Evolutionary conservation across 1,284 basidiomycete species (phyloP), one percentile per base, ranked within the genome.

Genomic region (Golubevia sp.): DNA sequence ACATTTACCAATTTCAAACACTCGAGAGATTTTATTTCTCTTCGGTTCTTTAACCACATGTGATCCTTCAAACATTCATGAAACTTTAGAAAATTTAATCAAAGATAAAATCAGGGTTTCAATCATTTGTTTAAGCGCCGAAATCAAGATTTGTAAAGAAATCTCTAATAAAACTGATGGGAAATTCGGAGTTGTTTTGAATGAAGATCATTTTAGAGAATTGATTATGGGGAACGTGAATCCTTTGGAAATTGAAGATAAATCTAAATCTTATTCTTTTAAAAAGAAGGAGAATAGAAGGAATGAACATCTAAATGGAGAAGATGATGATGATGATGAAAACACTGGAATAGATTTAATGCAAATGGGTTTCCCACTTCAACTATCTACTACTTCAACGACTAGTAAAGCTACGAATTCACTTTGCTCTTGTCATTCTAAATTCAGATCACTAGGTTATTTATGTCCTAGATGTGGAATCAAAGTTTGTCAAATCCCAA

Each of bases 401-500:
- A 34, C 5, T 34, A 69, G 71, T 1, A 69, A 72, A 30, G 64
- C 73, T 3, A 63, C 73, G 2, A 64, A 76, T 0, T 73, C 79
- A 6, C 64, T 83, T 0, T 99, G 96, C 79, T 93, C 91, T 1
- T 99, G 96, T 81, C 96, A 99, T 83, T 92, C 92, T 2, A 89
- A 93, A 67, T 86, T 97, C 77, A 92, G 91, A 84, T 90, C 90
- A 73, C 91, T 91, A 67, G 97, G 96, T 3, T 99, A 96, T 85
- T 87, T 97, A 15, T 99, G 96, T 83, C 97, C 96, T 2, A 88
- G 96, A 25, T 99, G 96, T 82, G 88, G 90, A 49, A 89, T 91
- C 58, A 94, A 96, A 86, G 88, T 98, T 44, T 99, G 96, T 87
- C 95, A 99, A 77, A 94, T 98, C 1, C 96, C 96, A 48, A 99